phyloP scores from a whole-genome alignment of 225 moss, liverwort and hornwort genomes.

The Antitrichia curtipendula region DNA sequence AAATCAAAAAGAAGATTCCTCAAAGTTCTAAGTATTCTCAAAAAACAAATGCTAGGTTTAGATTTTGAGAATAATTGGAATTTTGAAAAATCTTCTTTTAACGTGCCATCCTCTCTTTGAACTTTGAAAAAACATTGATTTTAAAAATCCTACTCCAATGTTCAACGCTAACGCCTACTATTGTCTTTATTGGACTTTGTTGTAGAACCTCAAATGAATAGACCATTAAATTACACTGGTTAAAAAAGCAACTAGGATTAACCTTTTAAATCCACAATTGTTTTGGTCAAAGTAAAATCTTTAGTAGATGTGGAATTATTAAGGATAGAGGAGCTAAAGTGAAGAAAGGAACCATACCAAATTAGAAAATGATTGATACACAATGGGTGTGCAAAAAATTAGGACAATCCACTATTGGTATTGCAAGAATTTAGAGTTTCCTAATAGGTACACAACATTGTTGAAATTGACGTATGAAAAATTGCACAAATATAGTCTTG shows the following conservation, averaged over 20 bases:
- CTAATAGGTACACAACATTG: fast-evolving
- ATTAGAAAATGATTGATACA: neutral
- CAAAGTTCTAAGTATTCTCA: neutral
- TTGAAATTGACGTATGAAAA: neutral
- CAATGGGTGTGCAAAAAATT: neutral
- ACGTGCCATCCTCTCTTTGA: fast-evolving
- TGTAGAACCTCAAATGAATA: neutral
- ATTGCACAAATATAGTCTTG: fast-evolving
- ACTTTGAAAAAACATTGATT: neutral
- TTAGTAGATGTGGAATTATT: neutral
- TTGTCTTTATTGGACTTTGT: fast-evolving
- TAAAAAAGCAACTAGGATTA: fast-evolving
- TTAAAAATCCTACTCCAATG: neutral
- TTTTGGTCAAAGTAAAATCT: neutral
- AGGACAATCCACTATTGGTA: fast-evolving
- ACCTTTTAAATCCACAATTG: fast-evolving
- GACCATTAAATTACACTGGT: neutral
- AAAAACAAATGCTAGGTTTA: fast-evolving
- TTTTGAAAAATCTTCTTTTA: too few species aligned
- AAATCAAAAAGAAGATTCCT: fast-evolving
- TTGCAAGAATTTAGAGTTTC: neutral
- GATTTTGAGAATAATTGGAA: neutral
- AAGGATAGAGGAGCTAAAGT: fast-evolving
- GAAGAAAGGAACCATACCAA: fast-evolving
- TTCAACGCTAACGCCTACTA: fast-evolving